Conservation (phyloP, 2,329 filamentous ascomycete species). For the Hypoxylon sp. region DNA sequence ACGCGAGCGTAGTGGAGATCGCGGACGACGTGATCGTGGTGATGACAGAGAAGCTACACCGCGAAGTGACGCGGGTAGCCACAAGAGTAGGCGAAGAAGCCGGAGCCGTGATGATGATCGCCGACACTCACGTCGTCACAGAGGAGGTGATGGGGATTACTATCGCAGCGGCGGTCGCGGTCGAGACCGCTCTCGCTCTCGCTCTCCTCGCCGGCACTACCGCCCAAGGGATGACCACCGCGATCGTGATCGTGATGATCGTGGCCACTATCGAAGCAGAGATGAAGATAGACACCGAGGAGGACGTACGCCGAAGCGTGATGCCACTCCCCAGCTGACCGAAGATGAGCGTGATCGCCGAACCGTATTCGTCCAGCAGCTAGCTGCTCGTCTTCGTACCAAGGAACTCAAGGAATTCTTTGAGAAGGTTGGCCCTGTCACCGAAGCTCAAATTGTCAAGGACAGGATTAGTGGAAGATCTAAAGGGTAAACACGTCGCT, state of each 20-base stretch:
- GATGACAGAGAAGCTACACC: conserved; percentile 76
- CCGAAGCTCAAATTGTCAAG: conserved; percentile 98
- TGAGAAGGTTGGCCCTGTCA: conserved; percentile 92
- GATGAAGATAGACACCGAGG: conserved; percentile 63
- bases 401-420: conserved; percentile 96
- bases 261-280: conserved; percentile 68
- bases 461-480: conserved; percentile 96
- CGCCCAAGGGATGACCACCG: conserved; percentile 70
- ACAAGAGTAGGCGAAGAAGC: conserved; percentile 85
- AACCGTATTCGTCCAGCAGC: conserved; percentile 98
- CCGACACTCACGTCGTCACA: conserved; percentile 79
- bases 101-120: conserved; percentile 83
- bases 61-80: conserved; percentile 82
- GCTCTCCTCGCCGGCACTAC: conserved; percentile 76
- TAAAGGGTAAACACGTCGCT: conserved; percentile 81
- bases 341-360: conserved; percentile 97
- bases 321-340: conserved; percentile 79
- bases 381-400: conserved; percentile 91
- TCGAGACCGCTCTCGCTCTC: conserved; percentile 77
- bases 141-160: conserved; percentile 77
- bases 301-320: conserved; percentile 58
- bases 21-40: conserved; percentile 68
- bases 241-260: conserved; percentile 61
- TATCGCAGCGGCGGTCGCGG: conserved; percentile 73
- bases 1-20: conserved; percentile 68